These are phyloP conservation scores for Adenanthera pavonina DNA, from an alignment of 306 rosid genomes.

Conservation along the genomic window DNA sequence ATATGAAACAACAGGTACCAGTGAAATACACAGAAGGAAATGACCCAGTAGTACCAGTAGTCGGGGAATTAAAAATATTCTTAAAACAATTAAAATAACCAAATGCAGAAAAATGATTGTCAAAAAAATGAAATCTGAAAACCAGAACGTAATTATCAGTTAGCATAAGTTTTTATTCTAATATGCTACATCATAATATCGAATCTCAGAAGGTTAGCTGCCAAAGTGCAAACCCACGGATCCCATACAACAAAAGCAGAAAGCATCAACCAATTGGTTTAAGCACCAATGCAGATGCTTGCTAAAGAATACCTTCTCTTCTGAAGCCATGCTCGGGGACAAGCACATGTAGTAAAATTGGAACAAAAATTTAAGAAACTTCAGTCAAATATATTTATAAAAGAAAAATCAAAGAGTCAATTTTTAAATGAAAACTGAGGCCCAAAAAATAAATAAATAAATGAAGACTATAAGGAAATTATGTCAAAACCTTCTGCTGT, in stretches of 20 bases:
- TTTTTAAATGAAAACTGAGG: slow-evolving; percentile 11
- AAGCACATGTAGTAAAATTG: slow-evolving; percentile 83
- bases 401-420: not conserved
- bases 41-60: too few relatives aligned
- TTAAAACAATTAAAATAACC: too few relatives aligned
- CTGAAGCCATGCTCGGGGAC: slow-evolving; percentile 97
- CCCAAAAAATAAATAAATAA: not conserved
- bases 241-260: not conserved
- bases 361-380: slow-evolving; percentile 57
- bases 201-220: not conserved
- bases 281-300: slow-evolving; percentile 19
- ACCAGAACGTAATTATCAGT: not conserved
- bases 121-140: too few relatives aligned
- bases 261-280: not conserved
- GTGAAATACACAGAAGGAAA: too few relatives aligned
- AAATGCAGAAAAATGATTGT: too few relatives aligned
- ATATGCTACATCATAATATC: slow-evolving; percentile 9
- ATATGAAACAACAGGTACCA: too few relatives aligned
- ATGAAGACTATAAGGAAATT: slow-evolving; percentile 20
- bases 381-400: slow-evolving; percentile 34
- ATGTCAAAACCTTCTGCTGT: slow-evolving; percentile 82
- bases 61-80: too few relatives aligned
- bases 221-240: not conserved
- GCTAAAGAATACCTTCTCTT: slow-evolving; percentile 77
- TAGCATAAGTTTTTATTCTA: not conserved